Conservation (phyloP, 352 stramenopile genomes). For the Phytophthora aleatoria region DNA sequence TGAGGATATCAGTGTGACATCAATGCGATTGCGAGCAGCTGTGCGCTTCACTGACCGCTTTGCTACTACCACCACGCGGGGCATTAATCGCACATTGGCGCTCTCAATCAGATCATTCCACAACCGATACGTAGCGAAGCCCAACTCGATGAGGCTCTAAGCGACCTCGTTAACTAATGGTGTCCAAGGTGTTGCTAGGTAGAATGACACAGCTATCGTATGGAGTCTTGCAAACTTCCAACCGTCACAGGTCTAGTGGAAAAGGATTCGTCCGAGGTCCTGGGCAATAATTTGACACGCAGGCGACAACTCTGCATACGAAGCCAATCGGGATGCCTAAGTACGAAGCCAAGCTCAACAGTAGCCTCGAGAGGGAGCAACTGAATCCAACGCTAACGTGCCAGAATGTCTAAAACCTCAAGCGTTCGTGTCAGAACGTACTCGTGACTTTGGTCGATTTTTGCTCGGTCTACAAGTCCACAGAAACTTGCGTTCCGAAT, state of each 20-base stretch:
- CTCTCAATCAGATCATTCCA: conserved; percentile 78
- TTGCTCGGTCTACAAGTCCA: conserved; percentile 18
- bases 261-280: conserved; percentile 63
- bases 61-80: conserved; percentile 59
- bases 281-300: conserved; percentile 48
- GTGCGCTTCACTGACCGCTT: conserved; percentile 69
- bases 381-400: conserved; percentile 64
- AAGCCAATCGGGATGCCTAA: conserved; percentile 36
- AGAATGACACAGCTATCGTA: conserved; percentile 69
- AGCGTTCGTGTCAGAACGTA: conserved; percentile 42
- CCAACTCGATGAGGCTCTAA: conserved; percentile 72
- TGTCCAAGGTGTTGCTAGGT: conserved; percentile 59
- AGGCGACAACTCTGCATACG: conserved; percentile 39
- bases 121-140: conserved; percentile 82
- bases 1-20: conserved; percentile 66
- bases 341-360: conserved; percentile 58
- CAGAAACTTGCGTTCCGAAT: conserved; percentile 21
- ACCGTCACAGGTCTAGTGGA: conserved; percentile 71
- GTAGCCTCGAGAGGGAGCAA: conserved; percentile 73
- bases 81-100: conserved; percentile 61
- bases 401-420: conserved; percentile 57
- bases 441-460: conserved; percentile 30
- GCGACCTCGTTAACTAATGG: conserved; percentile 60
- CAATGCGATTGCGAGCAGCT: conserved; percentile 70
- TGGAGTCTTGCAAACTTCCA: conserved; percentile 81